phyloP scores from a whole-genome alignment of 225 moss, liverwort and hornwort genomes.

The Rhytidiadelphus loreus region DNA sequence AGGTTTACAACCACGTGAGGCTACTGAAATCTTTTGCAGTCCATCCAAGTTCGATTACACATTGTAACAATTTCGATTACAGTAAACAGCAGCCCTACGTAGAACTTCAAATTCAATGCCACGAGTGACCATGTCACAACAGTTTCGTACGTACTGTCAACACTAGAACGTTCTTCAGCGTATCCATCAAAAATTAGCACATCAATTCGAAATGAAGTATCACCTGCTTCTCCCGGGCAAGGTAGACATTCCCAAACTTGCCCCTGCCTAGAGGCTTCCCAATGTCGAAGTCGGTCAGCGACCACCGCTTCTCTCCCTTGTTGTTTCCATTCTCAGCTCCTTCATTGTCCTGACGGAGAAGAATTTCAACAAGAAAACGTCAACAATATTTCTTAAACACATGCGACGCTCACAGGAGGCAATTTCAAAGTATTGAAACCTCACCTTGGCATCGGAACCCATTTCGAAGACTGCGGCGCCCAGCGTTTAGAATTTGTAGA shows the following conservation, averaged over 20 bases:
- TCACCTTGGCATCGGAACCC: conserved; percentile 17
- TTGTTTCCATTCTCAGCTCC: conserved; percentile 4
- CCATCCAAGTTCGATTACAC: too few species aligned
- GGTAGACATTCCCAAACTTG: conserved; percentile 77
- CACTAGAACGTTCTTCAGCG: too few species aligned
- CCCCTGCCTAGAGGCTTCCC: conserved; percentile 77
- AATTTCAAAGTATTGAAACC: neutral
- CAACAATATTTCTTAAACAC: neutral
- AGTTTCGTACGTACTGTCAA: neutral
- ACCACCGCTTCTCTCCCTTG: conserved; percentile 59
- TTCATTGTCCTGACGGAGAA: conserved; percentile 1
- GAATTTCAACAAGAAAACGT: neutral
- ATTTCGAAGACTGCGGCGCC: neutral
- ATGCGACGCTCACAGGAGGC: neutral
- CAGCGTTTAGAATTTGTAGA: neutral
- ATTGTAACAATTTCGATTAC: too few species aligned
- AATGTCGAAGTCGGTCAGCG: conserved; percentile 66
- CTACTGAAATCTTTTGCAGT: neutral
- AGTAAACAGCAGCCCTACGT: neutral
- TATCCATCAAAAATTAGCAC: neutral
- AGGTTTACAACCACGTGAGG: too few species aligned
- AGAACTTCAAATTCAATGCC: neutral
- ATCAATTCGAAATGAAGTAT: neutral
- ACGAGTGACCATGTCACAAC: neutral
- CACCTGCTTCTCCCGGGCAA: conserved; percentile 77